Evolutionary conservation across 1,284 basidiomycete species (phyloP).

Genomic region (Amylostereum chailletii): DNA sequence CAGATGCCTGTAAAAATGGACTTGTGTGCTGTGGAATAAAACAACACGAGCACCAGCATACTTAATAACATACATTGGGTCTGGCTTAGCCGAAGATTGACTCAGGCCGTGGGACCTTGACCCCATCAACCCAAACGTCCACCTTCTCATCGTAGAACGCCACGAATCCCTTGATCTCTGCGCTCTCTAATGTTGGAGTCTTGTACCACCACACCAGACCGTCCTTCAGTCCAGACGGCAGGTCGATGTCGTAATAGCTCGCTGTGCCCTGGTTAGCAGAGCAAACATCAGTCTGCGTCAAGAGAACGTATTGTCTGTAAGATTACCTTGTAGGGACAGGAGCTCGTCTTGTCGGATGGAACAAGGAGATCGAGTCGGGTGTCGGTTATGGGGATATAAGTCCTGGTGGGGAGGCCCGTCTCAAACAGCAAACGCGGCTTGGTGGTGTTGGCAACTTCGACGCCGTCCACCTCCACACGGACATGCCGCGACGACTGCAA

Average conservation of each 20-base stretch:
- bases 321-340: constrained; percentile 58
- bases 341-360: constrained; percentile 35
- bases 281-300: neutral
- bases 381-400: constrained; percentile 54
- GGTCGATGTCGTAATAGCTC: constrained; percentile 44
- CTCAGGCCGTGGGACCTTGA: constrained; percentile 5
- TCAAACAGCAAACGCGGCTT: constrained; percentile 49
- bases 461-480: constrained; percentile 48
- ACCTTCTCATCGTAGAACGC: constrained; percentile 63
- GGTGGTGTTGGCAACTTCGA: constrained; percentile 51
- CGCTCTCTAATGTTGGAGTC: constrained; percentile 39
- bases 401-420: constrained; percentile 45
- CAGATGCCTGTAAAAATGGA: too few species aligned
- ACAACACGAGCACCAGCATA: too few species aligned
- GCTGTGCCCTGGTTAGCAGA: constrained; percentile 40
- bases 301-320: neutral
- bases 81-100: too few species aligned
- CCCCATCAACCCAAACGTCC: constrained; percentile 56
- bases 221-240: constrained; percentile 35
- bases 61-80: too few species aligned
- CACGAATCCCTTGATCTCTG: constrained; percentile 39
- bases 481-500: constrained; percentile 52
- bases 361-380: constrained; percentile 41
- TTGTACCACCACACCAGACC: constrained; percentile 61
- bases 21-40: too few species aligned